Conservation (phyloP, 148 eudicot species). For the Fagopyrum homotropicum region DNA sequence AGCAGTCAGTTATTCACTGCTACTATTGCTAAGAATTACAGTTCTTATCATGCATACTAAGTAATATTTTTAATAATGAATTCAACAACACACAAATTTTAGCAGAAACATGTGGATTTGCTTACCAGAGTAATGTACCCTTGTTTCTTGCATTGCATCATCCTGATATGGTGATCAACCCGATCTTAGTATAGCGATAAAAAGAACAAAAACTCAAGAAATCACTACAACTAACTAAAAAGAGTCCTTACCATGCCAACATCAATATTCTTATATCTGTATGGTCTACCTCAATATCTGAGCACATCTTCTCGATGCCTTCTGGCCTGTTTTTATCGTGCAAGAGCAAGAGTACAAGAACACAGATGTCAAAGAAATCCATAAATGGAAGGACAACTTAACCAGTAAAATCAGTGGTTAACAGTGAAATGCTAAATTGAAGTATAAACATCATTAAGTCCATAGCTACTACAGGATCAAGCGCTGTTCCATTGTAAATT, state of each 20-base stretch:
- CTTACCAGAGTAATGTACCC: conserved; percentile 89
- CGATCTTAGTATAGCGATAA: background rate
- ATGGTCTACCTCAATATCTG: conserved; percentile 76
- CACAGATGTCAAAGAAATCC: background rate
- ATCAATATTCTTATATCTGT: conserved; percentile 79
- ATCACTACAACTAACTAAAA: background rate
- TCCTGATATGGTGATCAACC: conserved; percentile 45
- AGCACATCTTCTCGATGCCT: conserved; percentile 80
- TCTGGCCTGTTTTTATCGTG: conserved; percentile 54
- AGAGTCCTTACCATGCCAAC: conserved; percentile 77
- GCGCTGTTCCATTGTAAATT: background rate
- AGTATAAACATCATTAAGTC: background rate
- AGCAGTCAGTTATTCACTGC: background rate
- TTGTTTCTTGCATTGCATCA: conserved; percentile 85
- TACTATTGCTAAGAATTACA: background rate
- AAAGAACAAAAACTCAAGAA: background rate
- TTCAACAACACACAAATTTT: background rate
- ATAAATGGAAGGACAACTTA: background rate
- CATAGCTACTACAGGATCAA: background rate
- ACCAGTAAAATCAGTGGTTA: background rate
- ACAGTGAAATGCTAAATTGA: background rate
- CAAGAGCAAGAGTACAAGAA: background rate
- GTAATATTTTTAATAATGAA: background rate
- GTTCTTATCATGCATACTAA: background rate
- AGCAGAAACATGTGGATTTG: conserved; percentile 8